Evolutionary conservation across 1,284 basidiomycete genomes (phyloP).

Genomic region (Trametes hirsuta): DNA sequence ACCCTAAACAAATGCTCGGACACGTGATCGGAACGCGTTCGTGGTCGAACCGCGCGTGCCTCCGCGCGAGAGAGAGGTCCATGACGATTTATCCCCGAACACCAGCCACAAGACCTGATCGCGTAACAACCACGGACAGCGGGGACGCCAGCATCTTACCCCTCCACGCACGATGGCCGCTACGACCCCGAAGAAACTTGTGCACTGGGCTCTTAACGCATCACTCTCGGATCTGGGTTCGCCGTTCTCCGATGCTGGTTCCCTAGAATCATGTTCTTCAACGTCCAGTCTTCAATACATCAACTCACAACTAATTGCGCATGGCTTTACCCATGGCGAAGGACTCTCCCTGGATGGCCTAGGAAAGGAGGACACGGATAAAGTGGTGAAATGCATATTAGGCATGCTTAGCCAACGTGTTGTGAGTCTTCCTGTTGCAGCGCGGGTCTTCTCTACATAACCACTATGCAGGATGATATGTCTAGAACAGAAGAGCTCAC

Average conservation of each 20-base stretch:
- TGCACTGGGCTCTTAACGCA: slow-evolving; percentile 38
- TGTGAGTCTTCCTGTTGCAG: slow-evolving; percentile 49
- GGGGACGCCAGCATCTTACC: neutral
- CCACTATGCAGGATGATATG: slow-evolving; percentile 71
- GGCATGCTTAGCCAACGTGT: slow-evolving; percentile 78
- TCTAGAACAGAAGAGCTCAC: slow-evolving; percentile 75
- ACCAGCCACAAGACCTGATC: no score
- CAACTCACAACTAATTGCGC: slow-evolving; percentile 77
- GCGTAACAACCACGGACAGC: no score
- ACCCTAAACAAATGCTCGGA: slow-evolving; percentile 5
- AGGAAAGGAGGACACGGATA: slow-evolving; percentile 61
- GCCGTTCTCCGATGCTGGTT: slow-evolving; percentile 34
- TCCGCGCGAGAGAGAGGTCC: neutral
- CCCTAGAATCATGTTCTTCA: slow-evolving; percentile 31
- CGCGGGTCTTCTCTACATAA: neutral
- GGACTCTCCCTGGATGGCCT: slow-evolving; percentile 69
- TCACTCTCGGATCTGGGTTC: slow-evolving; percentile 35
- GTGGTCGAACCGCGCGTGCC: slow-evolving; percentile 14
- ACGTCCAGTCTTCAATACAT: slow-evolving; percentile 61
- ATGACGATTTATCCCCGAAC: no score
- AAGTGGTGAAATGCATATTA: slow-evolving; percentile 75
- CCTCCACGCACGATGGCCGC: slow-evolving; percentile 6
- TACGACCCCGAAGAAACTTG: slow-evolving; percentile 34
- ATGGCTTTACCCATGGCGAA: slow-evolving; percentile 72
- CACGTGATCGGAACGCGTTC: slow-evolving; percentile 11